These are phyloP conservation scores for Teratosphaeria destructans DNA, from an alignment of 2,329 filamentous ascomycete species.

Conservation along the genomic window DNA sequence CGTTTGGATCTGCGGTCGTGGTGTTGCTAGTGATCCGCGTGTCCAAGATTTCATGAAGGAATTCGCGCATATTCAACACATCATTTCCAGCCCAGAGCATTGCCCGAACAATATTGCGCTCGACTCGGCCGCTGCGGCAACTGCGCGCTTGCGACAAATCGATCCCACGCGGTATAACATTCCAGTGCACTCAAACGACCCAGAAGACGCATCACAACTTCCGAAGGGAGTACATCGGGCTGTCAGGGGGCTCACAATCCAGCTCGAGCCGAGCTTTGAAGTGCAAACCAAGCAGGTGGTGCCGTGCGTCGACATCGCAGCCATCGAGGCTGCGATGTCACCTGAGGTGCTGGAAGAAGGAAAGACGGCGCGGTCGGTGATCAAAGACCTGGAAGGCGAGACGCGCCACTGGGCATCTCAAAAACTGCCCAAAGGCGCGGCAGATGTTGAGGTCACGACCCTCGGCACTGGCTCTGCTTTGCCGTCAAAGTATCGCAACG, in stretches of 20 bases:
- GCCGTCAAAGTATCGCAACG: constrained; percentile 91
- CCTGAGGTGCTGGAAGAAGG: constrained; percentile 46
- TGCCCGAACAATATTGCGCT: constrained; percentile 67
- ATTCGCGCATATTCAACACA: constrained; percentile 54
- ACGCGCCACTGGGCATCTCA: constrained; percentile 39
- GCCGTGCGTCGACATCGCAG: constrained; percentile 40
- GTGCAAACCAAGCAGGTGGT: constrained; percentile 39
- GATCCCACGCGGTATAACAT: constrained; percentile 64
- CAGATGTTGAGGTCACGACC: constrained; percentile 72
- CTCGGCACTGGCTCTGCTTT: constrained; percentile 84
- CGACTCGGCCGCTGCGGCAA: constrained; percentile 54
- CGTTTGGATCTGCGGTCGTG: constrained; percentile 71
- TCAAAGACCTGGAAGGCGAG: constrained; percentile 45
- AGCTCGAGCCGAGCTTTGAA: constrained; percentile 27
- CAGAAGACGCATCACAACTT: constrained; percentile 11
- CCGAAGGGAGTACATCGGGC: constrained; percentile 19
- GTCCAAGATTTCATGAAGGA: constrained; percentile 61
- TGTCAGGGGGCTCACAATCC: constrained; percentile 23
- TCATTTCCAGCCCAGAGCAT: constrained; percentile 64
- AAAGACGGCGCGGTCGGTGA: constrained; percentile 28
- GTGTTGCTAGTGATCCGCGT: constrained; percentile 50
- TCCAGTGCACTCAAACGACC: constrained; percentile 53
- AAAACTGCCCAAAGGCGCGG: constrained; percentile 52
- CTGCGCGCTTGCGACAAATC: constrained; percentile 59
- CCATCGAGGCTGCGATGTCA: constrained; percentile 33